Evolutionary conservation across 805 yeast species (phyloP), one percentile per base, ranked within the genome.

Genomic region (Ascoidea tarda): DNA sequence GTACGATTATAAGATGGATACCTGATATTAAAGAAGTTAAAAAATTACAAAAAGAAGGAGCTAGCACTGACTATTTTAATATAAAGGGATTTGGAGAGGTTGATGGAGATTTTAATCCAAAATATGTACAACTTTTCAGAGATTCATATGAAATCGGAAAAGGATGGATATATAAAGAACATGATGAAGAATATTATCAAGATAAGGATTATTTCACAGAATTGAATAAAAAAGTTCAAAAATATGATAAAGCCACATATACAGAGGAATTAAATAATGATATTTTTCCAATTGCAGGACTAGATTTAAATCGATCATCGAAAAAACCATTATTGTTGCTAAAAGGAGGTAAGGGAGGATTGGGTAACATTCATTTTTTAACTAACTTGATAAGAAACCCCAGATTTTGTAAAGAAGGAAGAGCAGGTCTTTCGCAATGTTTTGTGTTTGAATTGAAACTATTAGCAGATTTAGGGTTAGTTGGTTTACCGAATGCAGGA

Each of bases 401-500:
- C 12, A 71, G 95, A 52, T 93, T 93, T 65, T 79, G 91, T 32
- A 90, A 89, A 61, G 64, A 63, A 32, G 99, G 98, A 4, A 75
- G 98, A 55, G 67, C 66, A 5, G 87, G 88, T 0, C 58, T 88
- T 2, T 81, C 79, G 45, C 76, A 78, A 16, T 70, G 73, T 53
- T 88, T 93, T 57, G 67, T 87, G 53, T 78, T 93, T 57, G 99
- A 93, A 67, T 70, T 93, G 57, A 89, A 88, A 63, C 72, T 89
- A 46, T 73, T 93, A 53, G 99, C 99, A 0, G 98, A 93, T 66
- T 69, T 91, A 54, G 99, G 98, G 0, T 70, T 93, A 5, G 96
- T 93, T 28, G 99, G 99, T 0, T 71, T 93, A 16, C 99, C 99
- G 1, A 93, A 93, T 66, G 96, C 98, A 4, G 99, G 99, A 0